phyloP scores from a whole-genome alignment of 2,329 filamentous ascomycete genomes.

The Penicillium sp. region DNA sequence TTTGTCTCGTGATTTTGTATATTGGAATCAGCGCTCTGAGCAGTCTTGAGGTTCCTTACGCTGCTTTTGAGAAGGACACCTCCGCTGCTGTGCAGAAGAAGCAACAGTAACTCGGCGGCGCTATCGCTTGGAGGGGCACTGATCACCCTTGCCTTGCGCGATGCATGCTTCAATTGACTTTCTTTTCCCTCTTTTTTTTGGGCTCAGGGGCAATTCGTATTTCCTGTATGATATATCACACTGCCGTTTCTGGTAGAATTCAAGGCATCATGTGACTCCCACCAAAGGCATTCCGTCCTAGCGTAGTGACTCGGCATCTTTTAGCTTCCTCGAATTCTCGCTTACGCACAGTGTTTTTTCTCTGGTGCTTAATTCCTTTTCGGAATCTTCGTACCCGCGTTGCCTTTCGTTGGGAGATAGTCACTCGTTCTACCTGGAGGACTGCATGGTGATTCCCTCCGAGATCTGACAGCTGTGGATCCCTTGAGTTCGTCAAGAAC shows the following conservation, averaged over 20 bases:
- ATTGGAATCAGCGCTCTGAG: slow-evolving; percentile 73
- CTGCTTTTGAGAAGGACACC: slow-evolving; percentile 95
- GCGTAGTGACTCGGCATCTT: slow-evolving; percentile 17
- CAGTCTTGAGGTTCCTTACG: slow-evolving; percentile 85
- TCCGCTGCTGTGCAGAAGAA: slow-evolving; percentile 85
- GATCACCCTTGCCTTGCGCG: slow-evolving; percentile 1
- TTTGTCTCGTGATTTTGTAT: slow-evolving; percentile 74
- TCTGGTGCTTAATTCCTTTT: slow-evolving; percentile 2
- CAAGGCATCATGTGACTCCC: slow-evolving; percentile 22
- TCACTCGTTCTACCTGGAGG: slow-evolving; percentile 18
- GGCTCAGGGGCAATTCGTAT: slow-evolving; percentile 11
- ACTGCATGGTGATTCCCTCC: no score
- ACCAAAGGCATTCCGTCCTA: slow-evolving; percentile 15
- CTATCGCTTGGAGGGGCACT: neutral
- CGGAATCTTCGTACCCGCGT: slow-evolving; percentile 3
- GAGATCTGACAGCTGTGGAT: no score
- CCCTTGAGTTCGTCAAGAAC: slow-evolving; percentile 10
- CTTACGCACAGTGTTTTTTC: slow-evolving; percentile 7
- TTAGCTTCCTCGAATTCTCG: slow-evolving; percentile 16
- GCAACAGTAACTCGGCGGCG: slow-evolving; percentile 51
- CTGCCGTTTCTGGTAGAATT: slow-evolving; percentile 18
- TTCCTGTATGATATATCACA: slow-evolving; percentile 26
- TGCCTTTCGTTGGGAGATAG: slow-evolving; percentile 7
- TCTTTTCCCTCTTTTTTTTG: slow-evolving; percentile 6
- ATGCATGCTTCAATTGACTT: slow-evolving; percentile 14